These are phyloP conservation scores for Apiotrichum akiyoshidainum DNA, from an alignment of 1,284 basidiomycete genomes.

Conservation along the genomic window DNA sequence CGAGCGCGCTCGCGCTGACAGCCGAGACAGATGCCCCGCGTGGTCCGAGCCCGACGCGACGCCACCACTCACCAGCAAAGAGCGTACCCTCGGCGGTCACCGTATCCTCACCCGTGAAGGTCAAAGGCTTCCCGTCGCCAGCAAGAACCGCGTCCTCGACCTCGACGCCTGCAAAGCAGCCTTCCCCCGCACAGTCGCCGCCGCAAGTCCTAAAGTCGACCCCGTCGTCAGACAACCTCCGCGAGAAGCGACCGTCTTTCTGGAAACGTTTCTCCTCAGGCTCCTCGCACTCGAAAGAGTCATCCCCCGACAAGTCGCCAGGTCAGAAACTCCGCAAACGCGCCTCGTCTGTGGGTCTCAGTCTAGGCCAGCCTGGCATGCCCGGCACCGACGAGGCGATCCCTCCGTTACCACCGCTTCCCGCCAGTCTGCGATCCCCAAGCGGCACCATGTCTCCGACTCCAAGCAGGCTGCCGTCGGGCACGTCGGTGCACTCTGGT, in stretches of 20 bases:
- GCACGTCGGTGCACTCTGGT: constrained; percentile 5
- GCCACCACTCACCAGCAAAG: background rate
- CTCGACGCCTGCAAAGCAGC: background rate
- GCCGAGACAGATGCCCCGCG: background rate
- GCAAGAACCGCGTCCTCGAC: background rate
- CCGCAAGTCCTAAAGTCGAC: background rate
- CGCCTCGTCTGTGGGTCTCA: constrained; percentile 26
- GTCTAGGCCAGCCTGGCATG: background rate
- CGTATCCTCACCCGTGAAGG: background rate
- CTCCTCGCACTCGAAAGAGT: constrained; percentile 3
- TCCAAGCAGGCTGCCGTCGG: background rate
- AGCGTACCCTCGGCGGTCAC: background rate
- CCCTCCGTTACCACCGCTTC: constrained; percentile 34
- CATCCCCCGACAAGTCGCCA: background rate
- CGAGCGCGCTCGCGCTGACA: background rate
- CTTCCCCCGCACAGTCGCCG: too few species aligned
- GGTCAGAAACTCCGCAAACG: constrained; percentile 19
- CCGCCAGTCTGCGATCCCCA: constrained; percentile 33
- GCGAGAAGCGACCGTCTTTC: constrained; percentile 21
- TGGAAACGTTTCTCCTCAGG: constrained; percentile 38
- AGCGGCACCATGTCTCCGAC: constrained; percentile 16
- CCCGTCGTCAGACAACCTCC: background rate
- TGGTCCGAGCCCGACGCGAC: background rate
- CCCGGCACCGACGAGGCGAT: constrained; percentile 14
- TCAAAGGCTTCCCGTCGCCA: constrained; percentile 1